Conservation (phyloP, 2,329 filamentous ascomycete species). For the Alternaria hordeiaustralica region DNA sequence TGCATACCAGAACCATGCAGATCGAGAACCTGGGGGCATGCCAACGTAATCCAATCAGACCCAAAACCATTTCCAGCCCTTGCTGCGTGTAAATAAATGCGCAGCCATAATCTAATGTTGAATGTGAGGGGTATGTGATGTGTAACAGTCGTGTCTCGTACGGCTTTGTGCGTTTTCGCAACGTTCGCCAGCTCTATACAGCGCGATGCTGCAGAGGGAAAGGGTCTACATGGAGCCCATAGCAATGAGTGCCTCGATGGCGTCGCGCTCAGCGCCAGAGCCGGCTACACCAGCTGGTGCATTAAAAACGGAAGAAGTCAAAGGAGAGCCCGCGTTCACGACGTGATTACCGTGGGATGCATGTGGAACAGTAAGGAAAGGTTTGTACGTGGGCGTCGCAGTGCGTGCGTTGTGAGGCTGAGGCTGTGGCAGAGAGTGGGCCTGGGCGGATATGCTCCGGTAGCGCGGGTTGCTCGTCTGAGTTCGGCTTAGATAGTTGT, state of each 20-base stretch:
- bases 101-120: constrained; percentile 8
- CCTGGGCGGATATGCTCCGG: constrained; percentile 36
- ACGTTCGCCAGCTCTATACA: neutral
- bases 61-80: constrained; percentile 7
- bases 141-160: neutral
- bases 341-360: constrained; percentile 41
- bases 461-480: constrained; percentile 38
- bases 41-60: constrained; percentile 26
- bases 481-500: constrained; percentile 48
- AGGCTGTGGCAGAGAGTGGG: constrained; percentile 34
- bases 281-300: constrained; percentile 37
- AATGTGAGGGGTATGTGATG: neutral
- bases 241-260: constrained; percentile 79
- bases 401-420: constrained; percentile 10
- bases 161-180: neutral
- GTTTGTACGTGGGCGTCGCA: constrained; percentile 35
- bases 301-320: constrained; percentile 28
- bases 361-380: constrained; percentile 34
- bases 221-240: constrained; percentile 70
- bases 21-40: constrained; percentile 24
- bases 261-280: constrained; percentile 71
- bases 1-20: constrained; percentile 24
- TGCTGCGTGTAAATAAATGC: constrained; percentile 3
- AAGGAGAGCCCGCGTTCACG: constrained; percentile 30
- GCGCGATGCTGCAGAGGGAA: neutral